A percentile compares a stretch with the other conserved stretches of the same genome.
These are phyloP conservation scores for Xylaria arbuscula DNA, from an alignment of 2,329 filamentous ascomycete species.

Conservation along the genomic window DNA sequence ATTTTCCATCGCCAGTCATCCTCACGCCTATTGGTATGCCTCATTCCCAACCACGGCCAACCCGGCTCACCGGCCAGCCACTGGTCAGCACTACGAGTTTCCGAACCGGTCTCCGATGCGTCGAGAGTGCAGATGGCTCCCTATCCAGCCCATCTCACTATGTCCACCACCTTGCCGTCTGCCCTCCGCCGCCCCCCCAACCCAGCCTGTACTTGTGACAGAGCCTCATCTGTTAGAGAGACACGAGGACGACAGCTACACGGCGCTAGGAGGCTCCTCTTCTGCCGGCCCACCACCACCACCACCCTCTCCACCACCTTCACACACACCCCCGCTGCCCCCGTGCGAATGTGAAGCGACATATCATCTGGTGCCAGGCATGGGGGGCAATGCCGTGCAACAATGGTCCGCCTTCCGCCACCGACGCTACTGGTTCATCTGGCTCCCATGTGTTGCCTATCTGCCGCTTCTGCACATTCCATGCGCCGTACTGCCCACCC, in stretches of 20 bases:
- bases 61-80: constrained; percentile 16
- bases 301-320: not conserved
- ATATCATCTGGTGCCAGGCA: constrained; percentile 21
- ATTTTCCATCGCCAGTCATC: constrained; percentile 18
- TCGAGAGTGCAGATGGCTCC: not conserved
- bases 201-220: constrained; percentile 39
- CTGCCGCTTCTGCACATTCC: not conserved
- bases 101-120: not conserved
- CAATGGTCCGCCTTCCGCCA: constrained; percentile 33
- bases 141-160: not conserved
- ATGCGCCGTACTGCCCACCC: not conserved
- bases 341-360: constrained; percentile 2
- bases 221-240: constrained; percentile 47
- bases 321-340: not conserved
- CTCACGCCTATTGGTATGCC: constrained; percentile 10
- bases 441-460: not conserved
- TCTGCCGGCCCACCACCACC: constrained; percentile 23
- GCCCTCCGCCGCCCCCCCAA: not conserved
- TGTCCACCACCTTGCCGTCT: not conserved
- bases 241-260: constrained; percentile 8
- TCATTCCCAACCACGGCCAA: constrained; percentile 2
- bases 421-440: constrained; percentile 27
- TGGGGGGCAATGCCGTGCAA: constrained; percentile 24
- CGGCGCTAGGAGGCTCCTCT: constrained; percentile 14
- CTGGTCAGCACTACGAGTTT: constrained; percentile 14